phyloP scores from a whole-genome alignment of 164 flowering plant species.

The Annona cherimola region DNA sequence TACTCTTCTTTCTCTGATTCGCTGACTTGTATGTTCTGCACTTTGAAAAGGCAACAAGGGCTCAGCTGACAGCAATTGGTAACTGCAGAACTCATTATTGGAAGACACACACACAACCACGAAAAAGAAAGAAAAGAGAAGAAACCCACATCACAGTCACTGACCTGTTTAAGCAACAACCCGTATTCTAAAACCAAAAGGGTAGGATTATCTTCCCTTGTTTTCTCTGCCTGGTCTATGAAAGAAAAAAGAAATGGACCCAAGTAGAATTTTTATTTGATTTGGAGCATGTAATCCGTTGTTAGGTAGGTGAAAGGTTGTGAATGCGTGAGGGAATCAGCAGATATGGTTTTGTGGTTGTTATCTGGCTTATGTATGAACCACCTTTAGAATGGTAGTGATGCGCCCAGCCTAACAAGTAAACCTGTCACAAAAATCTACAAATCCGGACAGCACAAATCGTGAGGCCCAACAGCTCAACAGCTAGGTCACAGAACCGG shows the following conservation, averaged over 20 bases:
- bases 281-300: neutral
- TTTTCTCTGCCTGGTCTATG: neutral
- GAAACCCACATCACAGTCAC: neutral
- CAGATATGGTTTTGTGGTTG: constrained; percentile 2
- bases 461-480: neutral
- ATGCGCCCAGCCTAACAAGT: neutral
- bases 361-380: neutral
- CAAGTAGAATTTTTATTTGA: neutral
- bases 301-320: constrained; percentile 6
- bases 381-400: neutral
- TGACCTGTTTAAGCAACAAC: neutral
- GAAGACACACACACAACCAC: neutral
- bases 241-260: constrained; percentile 1
- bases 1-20: neutral
- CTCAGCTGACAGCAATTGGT: constrained; percentile 8
- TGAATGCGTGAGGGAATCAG: constrained; percentile 4
- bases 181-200: neutral
- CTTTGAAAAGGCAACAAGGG: neutral
- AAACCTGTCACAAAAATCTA: too few species aligned
- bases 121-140: neutral
- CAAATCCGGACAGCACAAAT: neutral
- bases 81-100: neutral
- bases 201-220: neutral
- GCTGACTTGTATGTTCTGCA: neutral
- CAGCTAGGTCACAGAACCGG: too few species aligned